Percentiles rank a stretch among this genome's conserved stretches.
phyloP scores from a whole-genome alignment of 768 basidiomycete species.

The Suillus subaureus region DNA sequence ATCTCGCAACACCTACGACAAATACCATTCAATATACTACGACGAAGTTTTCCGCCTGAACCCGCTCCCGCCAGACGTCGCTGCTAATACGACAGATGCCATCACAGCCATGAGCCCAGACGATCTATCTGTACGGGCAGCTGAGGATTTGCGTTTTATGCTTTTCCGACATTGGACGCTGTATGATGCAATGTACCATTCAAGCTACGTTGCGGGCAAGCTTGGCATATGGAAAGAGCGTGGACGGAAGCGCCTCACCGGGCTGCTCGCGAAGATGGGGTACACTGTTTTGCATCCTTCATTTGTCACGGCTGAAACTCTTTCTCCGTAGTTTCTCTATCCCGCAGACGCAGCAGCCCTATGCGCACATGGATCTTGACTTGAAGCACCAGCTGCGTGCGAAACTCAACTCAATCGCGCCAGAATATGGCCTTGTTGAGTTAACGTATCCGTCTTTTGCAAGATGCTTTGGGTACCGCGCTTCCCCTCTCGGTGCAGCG shows the following conservation, averaged over 20 bases:
- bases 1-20: slow-evolving; percentile 84
- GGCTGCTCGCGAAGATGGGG: slow-evolving; percentile 98
- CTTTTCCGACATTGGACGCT: slow-evolving; percentile 97
- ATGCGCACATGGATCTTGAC: slow-evolving; percentile 95
- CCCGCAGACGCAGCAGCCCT: slow-evolving; percentile 90
- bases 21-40: slow-evolving; percentile 74
- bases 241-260: slow-evolving; percentile 86
- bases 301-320: slow-evolving; percentile 11
- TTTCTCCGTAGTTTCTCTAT: slow-evolving; percentile 78
- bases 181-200: slow-evolving; percentile 98
- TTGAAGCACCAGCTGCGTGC: slow-evolving; percentile 78
- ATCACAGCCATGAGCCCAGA: slow-evolving; percentile 71
- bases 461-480: slow-evolving; percentile 87
- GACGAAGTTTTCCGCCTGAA: slow-evolving; percentile 96
- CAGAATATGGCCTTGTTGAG: slow-evolving; percentile 94
- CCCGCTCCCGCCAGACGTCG: slow-evolving; percentile 48
- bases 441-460: slow-evolving; percentile 93
- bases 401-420: slow-evolving; percentile 87
- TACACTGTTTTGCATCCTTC: slow-evolving; percentile 31
- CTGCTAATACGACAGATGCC: slow-evolving; percentile 39
- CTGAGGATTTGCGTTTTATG: slow-evolving; percentile 92
- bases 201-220: slow-evolving; percentile 92
- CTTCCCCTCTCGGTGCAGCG: slow-evolving; percentile 85
- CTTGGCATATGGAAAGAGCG: slow-evolving; percentile 96
- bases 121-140: slow-evolving; percentile 78